Evolutionary conservation across 139 green algal genomes (phyloP).

Genomic region (Volvox reticuliferus): DNA sequence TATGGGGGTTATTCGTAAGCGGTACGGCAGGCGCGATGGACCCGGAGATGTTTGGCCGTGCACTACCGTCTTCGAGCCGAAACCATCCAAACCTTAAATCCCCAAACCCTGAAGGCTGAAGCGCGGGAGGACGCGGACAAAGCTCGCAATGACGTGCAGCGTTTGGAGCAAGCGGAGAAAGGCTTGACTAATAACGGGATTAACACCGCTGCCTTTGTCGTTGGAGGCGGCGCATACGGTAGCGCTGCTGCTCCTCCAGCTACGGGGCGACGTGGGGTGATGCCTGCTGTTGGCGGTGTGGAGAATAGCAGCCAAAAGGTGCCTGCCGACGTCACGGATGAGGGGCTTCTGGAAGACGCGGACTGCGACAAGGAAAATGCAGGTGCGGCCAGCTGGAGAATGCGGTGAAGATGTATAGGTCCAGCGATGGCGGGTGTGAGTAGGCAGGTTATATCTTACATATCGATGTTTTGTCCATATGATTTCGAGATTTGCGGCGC

Average conservation of each 20-base stretch:
- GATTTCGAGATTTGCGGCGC: too few relatives aligned
- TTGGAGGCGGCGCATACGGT: not conserved
- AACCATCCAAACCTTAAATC: not conserved
- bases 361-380: slow-evolving; percentile 36
- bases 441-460: too few relatives aligned
- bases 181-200: not conserved
- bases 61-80: too few relatives aligned
- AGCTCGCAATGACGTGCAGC: not conserved
- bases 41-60: too few relatives aligned
- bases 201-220: not conserved
- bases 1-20: too few relatives aligned
- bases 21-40: too few relatives aligned
- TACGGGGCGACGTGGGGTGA: not conserved
- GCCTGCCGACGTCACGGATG: not conserved
- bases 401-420: too few relatives aligned
- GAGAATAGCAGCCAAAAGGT: not conserved
- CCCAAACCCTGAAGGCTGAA: not conserved
- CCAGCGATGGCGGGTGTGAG: too few relatives aligned
- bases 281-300: not conserved
- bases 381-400: not conserved
- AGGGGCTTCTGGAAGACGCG: slow-evolving; percentile 27
- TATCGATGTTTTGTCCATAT: not conserved
- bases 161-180: not conserved
- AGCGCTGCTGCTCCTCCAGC: not conserved
- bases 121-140: not conserved